Base-by-base conservation (phyloP, 768 basidiomycete genomes). In the Boletus fagicola region DNA sequence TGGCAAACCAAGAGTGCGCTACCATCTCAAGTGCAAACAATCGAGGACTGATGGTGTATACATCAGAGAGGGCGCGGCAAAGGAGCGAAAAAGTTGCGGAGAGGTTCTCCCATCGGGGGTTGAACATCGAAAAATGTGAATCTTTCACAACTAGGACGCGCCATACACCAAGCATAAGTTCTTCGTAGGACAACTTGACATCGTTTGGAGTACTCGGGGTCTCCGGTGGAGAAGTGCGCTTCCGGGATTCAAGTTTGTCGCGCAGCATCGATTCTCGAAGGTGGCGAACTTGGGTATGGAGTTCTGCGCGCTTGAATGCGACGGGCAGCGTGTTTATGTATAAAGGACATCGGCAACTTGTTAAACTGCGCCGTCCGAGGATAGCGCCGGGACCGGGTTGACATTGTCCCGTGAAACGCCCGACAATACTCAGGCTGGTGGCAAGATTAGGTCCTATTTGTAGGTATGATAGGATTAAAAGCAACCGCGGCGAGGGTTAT, bases 91-190 rank as follows among this genome's bases (percentile, higher is more conserved):
- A 8, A 10, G 26, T 30, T 0, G 53, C 39, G 3, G 49, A 39
- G 26, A 65, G 2, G 26, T 42, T 18, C 15, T 54, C 39, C 58
- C 54, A 66, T 18, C 49, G 44, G 33, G 66, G 35, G 26, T 51
- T 50, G 36, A 61, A 50, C 3, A 57, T 22, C 15, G 35, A 42
- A n/a, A 57, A 53, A 13, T 15, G n/a, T 12, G 49, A 39, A 20
- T 65, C 58, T 10, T 64, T 60, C 20, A 50, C 20, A 16, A 69
- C 36, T 9, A 66, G 52, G 35, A 71, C 26, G 18, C 67, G 69
- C 68, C 68, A 69, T 31, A 69, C 51, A 12, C 68, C 68, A 31
- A 69, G 55, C 6, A 10, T 45, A 31, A 59, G 46, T 39, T 69
- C 68, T 5, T 59, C 42, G 16, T 54, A 59, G 12, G 42, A 22